Conservation (phyloP, 2,329 filamentous ascomycete genomes). For the Sodiomyces alkalinus region DNA sequence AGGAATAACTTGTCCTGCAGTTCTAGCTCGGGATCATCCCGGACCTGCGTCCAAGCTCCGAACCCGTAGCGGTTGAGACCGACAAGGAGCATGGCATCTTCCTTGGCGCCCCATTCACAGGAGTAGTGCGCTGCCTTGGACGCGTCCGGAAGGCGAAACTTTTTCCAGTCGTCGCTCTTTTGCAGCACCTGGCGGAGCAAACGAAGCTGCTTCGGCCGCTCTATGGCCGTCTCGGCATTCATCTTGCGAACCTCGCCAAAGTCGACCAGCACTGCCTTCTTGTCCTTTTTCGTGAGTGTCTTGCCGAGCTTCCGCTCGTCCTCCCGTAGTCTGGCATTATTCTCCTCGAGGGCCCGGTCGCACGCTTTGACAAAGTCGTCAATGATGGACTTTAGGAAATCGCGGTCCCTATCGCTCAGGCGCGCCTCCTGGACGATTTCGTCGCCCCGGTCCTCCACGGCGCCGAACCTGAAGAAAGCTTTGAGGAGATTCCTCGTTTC, state of each 20-base stretch:
- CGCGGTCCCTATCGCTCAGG: slow-evolving; percentile 64
- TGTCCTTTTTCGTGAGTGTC: slow-evolving; percentile 85
- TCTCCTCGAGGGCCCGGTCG: slow-evolving; percentile 44
- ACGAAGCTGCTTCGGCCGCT: slow-evolving; percentile 77
- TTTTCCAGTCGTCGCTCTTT: slow-evolving; percentile 53
- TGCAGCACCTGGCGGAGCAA: slow-evolving; percentile 62
- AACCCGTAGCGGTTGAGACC: slow-evolving; percentile 90
- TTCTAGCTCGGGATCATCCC: slow-evolving; percentile 76
- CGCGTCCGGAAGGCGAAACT: slow-evolving; percentile 79
- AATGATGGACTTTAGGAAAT: slow-evolving; percentile 63
- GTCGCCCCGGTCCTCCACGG: slow-evolving; percentile 72
- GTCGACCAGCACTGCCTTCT: slow-evolving; percentile 92
- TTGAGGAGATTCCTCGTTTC: slow-evolving; percentile 86
- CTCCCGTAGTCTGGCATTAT: slow-evolving; percentile 57
- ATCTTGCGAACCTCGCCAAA: slow-evolving; percentile 86
- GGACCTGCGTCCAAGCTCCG: slow-evolving; percentile 87
- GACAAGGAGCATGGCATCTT: slow-evolving; percentile 93
- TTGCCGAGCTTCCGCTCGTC: slow-evolving; percentile 76
- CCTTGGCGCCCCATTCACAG: slow-evolving; percentile 79
- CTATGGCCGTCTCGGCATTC: slow-evolving; percentile 89
- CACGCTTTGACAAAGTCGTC: slow-evolving; percentile 53
- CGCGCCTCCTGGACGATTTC: slow-evolving; percentile 82
- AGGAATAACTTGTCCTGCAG: slow-evolving; percentile 87
- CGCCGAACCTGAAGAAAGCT: slow-evolving; percentile 81
- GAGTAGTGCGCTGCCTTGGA: slow-evolving; percentile 86